A percentile compares a stretch with the other conserved stretches of the same genome.
These are phyloP conservation scores for Podospora australis DNA, from an alignment of 495 filamentous ascomycete species.

Conservation along the genomic window DNA sequence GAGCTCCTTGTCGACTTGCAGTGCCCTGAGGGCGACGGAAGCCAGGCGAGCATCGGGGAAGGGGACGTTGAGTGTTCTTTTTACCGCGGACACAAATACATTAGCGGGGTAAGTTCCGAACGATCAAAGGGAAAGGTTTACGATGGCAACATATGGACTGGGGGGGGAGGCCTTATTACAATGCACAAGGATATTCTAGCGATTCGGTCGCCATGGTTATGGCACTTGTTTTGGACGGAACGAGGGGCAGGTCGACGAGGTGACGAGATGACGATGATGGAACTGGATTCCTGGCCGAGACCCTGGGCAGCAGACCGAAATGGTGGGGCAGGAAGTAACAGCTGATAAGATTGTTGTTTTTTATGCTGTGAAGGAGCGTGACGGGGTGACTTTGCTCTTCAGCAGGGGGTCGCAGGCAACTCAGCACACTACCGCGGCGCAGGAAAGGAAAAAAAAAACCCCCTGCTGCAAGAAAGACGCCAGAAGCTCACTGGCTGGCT, in stretches of 20 bases:
- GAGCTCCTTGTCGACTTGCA: conserved; percentile 83
- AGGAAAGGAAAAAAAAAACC: too few relatives aligned
- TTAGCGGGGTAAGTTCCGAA: conserved; percentile 12
- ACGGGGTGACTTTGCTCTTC: too few relatives aligned
- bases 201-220: conserved; percentile 12
- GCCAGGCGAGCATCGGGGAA: conserved; percentile 79
- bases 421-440: too few relatives aligned
- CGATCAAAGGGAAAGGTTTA: conserved; percentile 7
- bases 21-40: conserved; percentile 62
- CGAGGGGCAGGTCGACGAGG: conserved; percentile 3
- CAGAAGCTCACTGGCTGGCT: too few relatives aligned
- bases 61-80: conserved; percentile 76
- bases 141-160: conserved; percentile 2
- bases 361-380: too few relatives aligned
- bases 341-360: conserved; percentile 3
- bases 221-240: not conserved
- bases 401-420: too few relatives aligned
- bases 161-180: too few relatives aligned
- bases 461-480: too few relatives aligned
- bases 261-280: conserved; percentile 8
- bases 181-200: conserved; percentile 8
- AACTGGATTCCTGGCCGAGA: not conserved
- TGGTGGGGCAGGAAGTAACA: conserved; percentile 1
- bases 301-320: not conserved
- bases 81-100: not conserved